These are phyloP conservation scores for Yarrowia sp. DNA, from an alignment of 805 yeast genomes.

Conservation along the genomic window DNA sequence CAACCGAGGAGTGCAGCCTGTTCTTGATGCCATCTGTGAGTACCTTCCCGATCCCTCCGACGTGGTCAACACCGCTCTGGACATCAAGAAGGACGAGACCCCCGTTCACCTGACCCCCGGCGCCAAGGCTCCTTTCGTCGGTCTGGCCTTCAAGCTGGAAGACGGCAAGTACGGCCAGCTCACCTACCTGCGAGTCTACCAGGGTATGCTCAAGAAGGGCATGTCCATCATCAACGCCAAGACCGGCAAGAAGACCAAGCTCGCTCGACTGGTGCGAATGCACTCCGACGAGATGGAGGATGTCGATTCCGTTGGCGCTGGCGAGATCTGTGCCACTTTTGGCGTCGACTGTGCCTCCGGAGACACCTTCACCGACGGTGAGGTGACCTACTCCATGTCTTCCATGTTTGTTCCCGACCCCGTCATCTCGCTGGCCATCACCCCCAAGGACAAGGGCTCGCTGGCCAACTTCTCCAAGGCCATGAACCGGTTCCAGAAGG, in stretches of 20 bases:
- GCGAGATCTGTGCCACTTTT: slow-evolving; percentile 98
- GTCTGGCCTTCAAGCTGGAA: slow-evolving; percentile 97
- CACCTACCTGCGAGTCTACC: slow-evolving; percentile 95
- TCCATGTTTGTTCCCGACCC: slow-evolving; percentile 99
- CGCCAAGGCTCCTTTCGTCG: slow-evolving; percentile 81
- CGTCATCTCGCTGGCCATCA: slow-evolving; percentile 89
- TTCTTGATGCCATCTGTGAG: slow-evolving; percentile 93
- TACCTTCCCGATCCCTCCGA: slow-evolving; percentile 96
- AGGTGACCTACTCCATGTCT: slow-evolving; percentile 83
- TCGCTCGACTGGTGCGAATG: slow-evolving; percentile 95
- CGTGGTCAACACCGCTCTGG: slow-evolving; percentile 87
- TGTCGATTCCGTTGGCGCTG: slow-evolving; percentile 92
- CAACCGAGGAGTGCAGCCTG: slow-evolving; percentile 94
- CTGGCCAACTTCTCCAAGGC: slow-evolving; percentile 90
- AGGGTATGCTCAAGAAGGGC: slow-evolving; percentile 93
- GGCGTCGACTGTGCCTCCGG: slow-evolving; percentile 99
- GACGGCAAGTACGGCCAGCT: slow-evolving; percentile 98
- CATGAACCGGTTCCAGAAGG: slow-evolving; percentile 95
- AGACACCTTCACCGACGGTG: slow-evolving; percentile 92
- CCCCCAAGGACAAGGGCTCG: slow-evolving; percentile 85
- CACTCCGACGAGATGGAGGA: slow-evolving; percentile 99
- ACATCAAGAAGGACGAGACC: slow-evolving; percentile 64
- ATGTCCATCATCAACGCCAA: slow-evolving; percentile 85
- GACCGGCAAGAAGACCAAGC: slow-evolving; percentile 91
- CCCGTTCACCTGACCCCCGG: slow-evolving; percentile 80